These are phyloP conservation scores for Cyberlindnera euphorbiiphila DNA, from an alignment of 805 yeast genomes.

Conservation along the genomic window DNA sequence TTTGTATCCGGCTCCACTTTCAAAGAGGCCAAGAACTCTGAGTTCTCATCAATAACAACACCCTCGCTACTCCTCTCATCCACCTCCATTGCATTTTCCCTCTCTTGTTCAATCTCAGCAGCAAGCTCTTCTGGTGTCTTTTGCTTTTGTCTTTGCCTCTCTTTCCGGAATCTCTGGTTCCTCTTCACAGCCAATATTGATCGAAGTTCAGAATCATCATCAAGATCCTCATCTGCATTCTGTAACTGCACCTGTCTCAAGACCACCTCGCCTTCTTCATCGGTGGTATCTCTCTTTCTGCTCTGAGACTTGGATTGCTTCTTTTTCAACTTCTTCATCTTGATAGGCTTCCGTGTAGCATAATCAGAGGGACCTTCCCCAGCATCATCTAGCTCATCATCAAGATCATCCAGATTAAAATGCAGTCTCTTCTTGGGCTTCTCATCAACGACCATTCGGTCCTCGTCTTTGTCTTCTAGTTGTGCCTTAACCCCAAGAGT, in stretches of 20 bases:
- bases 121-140: slow-evolving; percentile 23
- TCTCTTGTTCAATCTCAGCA: slow-evolving; percentile 20
- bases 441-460: background rate
- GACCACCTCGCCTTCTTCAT: slow-evolving; percentile 23
- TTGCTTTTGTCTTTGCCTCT: slow-evolving; percentile 12
- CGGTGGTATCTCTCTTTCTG: slow-evolving; percentile 10
- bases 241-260: slow-evolving; percentile 28
- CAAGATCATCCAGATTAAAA: slow-evolving; percentile 17
- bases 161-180: slow-evolving; percentile 16
- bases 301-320: slow-evolving; percentile 4
- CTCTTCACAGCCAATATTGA: slow-evolving; percentile 26
- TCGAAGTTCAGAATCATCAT: slow-evolving; percentile 25
- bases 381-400: slow-evolving; percentile 14
- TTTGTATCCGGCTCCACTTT: slow-evolving; percentile 12
- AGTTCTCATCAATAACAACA: slow-evolving; percentile 32
- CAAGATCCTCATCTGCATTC: slow-evolving; percentile 20
- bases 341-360: slow-evolving; percentile 27
- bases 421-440: slow-evolving; percentile 5
- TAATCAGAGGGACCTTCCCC: slow-evolving; percentile 18
- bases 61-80: slow-evolving; percentile 15
- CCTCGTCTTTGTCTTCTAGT: background rate
- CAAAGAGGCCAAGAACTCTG: slow-evolving; percentile 33
- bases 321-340: slow-evolving; percentile 30
- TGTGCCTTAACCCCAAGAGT: too few relatives aligned
- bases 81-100: slow-evolving; percentile 16